Evolutionary conservation across 169 alveolate species (phyloP), one percentile per base, ranked within the genome.

Genomic region (Plasmodium inui): DNA sequence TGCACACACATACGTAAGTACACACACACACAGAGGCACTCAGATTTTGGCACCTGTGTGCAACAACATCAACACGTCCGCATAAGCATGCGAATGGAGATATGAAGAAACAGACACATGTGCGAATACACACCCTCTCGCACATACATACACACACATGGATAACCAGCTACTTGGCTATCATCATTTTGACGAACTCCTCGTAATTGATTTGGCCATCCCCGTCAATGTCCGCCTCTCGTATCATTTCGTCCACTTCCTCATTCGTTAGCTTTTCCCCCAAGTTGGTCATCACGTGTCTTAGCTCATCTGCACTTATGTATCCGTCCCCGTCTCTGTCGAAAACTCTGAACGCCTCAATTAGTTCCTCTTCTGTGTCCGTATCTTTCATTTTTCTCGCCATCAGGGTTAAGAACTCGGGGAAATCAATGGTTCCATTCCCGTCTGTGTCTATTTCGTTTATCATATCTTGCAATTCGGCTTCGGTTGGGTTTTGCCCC

Each of bases 201-300:
- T 98, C 99, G 95, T 98, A 99, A 98, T 98, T 98, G 96, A 99
- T 99, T 73, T 98, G 99, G 34, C 99, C 99, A 96, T 99, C 99
- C 17, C 99, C 99, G 93, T 99, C 99, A 37, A 98, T 98, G 93
- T 99, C 99, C 79, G 99, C 99, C 96, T 99, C 99, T 91, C 99
- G 96, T 84, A 99, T 98, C 99, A 99, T 99, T 97, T 99, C 99
- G 93, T 99, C 99, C 76, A 99, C 99, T 91, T 99, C 99, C 95
- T 99, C 99, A 95, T 99, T 99, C 39, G 99, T 98, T 73, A 99
- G 96, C 94, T 99, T 98, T 94, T 99, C 99, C 26, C 99, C 99
- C 94, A 99, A 96, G 92, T 99, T 99, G 26, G 99, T 99, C 99
- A 98, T 99, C 53, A 98, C 99, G 95, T 99, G 99, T 85, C 99